Evolutionary conservation across 1,284 basidiomycete species (phyloP).

Genomic region (Heterobasidion occidentale): DNA sequence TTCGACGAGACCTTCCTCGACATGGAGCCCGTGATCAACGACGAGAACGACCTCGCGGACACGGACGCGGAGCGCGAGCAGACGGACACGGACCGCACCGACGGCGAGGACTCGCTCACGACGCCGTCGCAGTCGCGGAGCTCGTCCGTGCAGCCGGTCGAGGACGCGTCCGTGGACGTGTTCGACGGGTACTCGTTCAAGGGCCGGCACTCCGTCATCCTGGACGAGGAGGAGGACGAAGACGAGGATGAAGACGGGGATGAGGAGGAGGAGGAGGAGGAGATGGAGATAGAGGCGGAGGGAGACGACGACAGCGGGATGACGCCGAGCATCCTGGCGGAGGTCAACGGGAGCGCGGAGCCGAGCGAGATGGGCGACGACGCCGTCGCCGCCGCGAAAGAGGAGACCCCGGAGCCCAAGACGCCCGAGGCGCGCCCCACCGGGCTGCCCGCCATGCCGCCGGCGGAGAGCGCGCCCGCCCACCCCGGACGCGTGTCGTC

Average conservation of each 20-base stretch:
- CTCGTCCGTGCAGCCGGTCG: constrained; percentile 51
- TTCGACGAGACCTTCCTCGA: constrained; percentile 97
- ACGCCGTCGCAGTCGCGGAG: constrained; percentile 69
- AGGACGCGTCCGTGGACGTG: constrained; percentile 58
- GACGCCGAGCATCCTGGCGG: constrained; percentile 7
- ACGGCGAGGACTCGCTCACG: constrained; percentile 62
- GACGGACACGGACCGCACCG: constrained; percentile 64
- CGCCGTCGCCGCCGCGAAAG: constrained; percentile 15
- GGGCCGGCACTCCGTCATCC: constrained; percentile 68
- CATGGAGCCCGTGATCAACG: constrained; percentile 84
- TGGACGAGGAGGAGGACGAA: constrained; percentile 48
- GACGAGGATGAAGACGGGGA: constrained; percentile 39
- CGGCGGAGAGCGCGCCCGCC: constrained; percentile 1
- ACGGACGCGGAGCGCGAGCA: constrained; percentile 31
- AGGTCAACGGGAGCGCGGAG: background rate
- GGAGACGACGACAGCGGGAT: constrained; percentile 20
- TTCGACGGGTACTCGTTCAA: constrained; percentile 90
- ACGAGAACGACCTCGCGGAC: constrained; percentile 46
- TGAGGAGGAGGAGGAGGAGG: constrained; percentile 36
- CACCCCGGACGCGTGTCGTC: background rate
- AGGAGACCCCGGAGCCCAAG: constrained; percentile 50
- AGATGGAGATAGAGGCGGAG: constrained; percentile 24
- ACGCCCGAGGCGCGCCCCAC: constrained; percentile 62
- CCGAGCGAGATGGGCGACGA: constrained; percentile 10
- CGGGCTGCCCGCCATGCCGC: constrained; percentile 29